phyloP scores from a whole-genome alignment of 1,139 yeast species.

The Wickerhamiella pararugosa region DNA sequence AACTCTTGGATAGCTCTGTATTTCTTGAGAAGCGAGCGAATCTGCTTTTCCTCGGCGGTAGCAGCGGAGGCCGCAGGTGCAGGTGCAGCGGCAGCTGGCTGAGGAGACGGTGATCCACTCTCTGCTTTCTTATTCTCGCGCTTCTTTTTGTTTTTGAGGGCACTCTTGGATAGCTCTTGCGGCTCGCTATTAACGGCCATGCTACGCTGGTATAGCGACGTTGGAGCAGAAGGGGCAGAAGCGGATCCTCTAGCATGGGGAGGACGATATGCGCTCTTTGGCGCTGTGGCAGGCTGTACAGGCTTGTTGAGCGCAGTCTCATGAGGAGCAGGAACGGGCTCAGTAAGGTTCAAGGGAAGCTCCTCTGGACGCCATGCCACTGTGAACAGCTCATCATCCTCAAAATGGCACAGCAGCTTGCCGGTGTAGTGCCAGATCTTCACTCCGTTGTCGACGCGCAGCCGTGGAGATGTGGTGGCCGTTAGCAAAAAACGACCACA shows the following conservation, averaged over 20 bases:
- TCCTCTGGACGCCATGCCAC: conserved; percentile 80
- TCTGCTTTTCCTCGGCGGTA: conserved; percentile 70
- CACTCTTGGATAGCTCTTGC: conserved; percentile 37
- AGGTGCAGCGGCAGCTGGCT: conserved; percentile 15
- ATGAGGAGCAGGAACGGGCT: conserved; percentile 55
- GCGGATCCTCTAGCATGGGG: conserved; percentile 60
- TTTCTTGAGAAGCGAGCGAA: conserved; percentile 79
- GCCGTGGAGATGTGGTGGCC: conserved; percentile 93
- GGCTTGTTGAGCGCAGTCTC: conserved; percentile 28
- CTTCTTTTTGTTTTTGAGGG: conserved; percentile 65
- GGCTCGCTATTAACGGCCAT: conserved; percentile 20
- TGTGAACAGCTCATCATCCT: conserved; percentile 63
- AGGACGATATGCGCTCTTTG: conserved; percentile 68
- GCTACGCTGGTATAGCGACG: conserved; percentile 22
- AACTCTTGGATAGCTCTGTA: conserved; percentile 84
- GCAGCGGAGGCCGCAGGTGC: conserved; percentile 17
- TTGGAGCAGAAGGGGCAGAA: conserved; percentile 14
- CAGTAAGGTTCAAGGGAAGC: conserved; percentile 36
- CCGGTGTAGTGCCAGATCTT: conserved; percentile 92
- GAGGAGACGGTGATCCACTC: not conserved
- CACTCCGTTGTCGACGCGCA: conserved; percentile 91
- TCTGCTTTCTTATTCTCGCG: conserved; percentile 46
- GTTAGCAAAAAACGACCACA: conserved; percentile 87
- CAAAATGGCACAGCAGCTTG: conserved; percentile 58
- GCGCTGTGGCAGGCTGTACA: conserved; percentile 24